Evolutionary conservation across 768 basidiomycete species (phyloP).

Genomic region (Paxillus ammoniavirescens): DNA sequence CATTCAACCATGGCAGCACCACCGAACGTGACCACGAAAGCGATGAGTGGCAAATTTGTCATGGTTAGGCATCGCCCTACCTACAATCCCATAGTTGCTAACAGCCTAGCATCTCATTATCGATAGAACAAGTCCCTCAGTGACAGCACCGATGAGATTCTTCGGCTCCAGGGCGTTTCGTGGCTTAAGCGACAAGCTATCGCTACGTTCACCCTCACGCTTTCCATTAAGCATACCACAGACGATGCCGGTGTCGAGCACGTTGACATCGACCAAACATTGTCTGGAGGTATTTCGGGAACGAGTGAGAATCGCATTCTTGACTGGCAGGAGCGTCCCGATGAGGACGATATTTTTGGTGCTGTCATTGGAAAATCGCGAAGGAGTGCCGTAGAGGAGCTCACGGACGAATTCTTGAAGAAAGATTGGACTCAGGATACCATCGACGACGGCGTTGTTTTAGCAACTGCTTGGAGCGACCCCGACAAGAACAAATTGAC

Average conservation of each 20-base stretch:
- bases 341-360: conserved; percentile 65
- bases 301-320: conserved; percentile 58
- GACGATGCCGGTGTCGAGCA: conserved; percentile 58
- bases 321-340: conserved; percentile 50
- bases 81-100: no score
- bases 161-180: conserved; percentile 66
- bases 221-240: conserved; percentile 62
- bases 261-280: conserved; percentile 64
- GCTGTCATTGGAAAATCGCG: conserved; percentile 51
- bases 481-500: conserved; percentile 55
- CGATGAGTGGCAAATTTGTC: conserved; percentile 59
- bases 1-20: conserved; percentile 66
- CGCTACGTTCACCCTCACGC: conserved; percentile 51
- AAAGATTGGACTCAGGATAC: conserved; percentile 44
- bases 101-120: background rate
- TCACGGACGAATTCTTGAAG: conserved; percentile 43
- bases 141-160: conserved; percentile 60
- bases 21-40: conserved; percentile 51
- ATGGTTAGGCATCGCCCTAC: conserved; percentile 43
- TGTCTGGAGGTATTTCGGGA: conserved; percentile 61
- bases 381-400: conserved; percentile 46
- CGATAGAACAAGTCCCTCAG: conserved; percentile 67
- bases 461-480: conserved; percentile 50
- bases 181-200: conserved; percentile 73
- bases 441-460: conserved; percentile 33